Evolutionary conservation across 1,284 basidiomycete genomes (phyloP), one percentile per base, ranked within the genome.

Genomic region (Apiotrichum brassicae): DNA sequence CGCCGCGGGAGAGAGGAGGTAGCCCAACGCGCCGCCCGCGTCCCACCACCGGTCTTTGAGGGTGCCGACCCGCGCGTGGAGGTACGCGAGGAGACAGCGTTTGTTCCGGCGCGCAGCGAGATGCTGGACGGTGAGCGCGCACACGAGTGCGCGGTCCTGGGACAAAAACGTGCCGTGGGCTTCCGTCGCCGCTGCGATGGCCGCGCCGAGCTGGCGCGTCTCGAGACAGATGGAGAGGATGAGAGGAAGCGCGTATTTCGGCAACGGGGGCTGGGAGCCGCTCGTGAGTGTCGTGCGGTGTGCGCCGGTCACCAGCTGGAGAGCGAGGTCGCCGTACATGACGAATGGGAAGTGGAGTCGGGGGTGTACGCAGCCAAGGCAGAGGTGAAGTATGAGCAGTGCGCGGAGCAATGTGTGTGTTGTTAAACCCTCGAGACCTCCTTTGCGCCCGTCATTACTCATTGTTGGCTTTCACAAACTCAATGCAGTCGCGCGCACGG

Each of bases 51-150:
- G 79, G 62, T 86, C 83, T 58, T 84, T 81, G 48, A 97, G 81
- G 50, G 83, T 82, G 62, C 89, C 85, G 36, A 90, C 73, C 26
- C 94, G 81, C 67, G 88, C 85, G 25, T 81, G 76, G 68, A 97
- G 88, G 74, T 97, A 98, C 1, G 90, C 90, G 32, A 97, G 81
- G 7, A 97, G 78, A 66, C 89, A 91, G 14, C 94, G 85, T 70
- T 95, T 94, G 77, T 97, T 95, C 57, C 91, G 81, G 39, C 84
- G 78, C 54, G 93, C 85, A 23, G 87, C 82, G 8, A 92, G 85
- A 69, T 95, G 89, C 63, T 87, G 84, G 60, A 97, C 82, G 45
- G 92, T 81, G 47, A 94, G 76, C 22, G 84, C 81, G 23, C 87
- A 84, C 13, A 86, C 74, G 23, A 77, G 60, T 25, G 64, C 57